These are phyloP conservation scores for Teratosphaeria zuluensis DNA, from an alignment of 2,329 filamentous ascomycete genomes.

Conservation along the genomic window DNA sequence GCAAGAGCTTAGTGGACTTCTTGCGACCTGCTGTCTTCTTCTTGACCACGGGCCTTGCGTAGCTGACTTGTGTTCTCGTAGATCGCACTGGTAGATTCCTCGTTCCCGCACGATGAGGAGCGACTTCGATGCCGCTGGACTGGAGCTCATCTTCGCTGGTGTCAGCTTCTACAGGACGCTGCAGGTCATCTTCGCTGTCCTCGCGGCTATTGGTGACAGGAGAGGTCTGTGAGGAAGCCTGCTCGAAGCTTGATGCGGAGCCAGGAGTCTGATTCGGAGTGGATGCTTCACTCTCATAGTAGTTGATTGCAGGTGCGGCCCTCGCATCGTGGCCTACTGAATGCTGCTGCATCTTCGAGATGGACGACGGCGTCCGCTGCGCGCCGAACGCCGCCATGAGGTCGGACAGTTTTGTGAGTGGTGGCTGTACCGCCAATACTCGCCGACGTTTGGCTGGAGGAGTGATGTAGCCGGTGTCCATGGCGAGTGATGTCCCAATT, in stretches of 20 bases:
- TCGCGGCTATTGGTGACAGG: conserved; percentile 1
- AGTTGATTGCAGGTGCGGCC: conserved; percentile 6
- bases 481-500: neutral
- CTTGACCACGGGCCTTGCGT: conserved; percentile 9
- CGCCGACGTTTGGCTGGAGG: conserved; percentile 16
- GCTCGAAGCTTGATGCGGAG: conserved; percentile 7
- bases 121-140: conserved; percentile 10
- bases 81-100: conserved; percentile 19
- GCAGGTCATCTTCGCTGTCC: conserved; percentile 16
- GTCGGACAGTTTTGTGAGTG: conserved; percentile 10
- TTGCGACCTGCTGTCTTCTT: conserved; percentile 5
- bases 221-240: conserved; percentile 8
- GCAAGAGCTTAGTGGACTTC: conserved; percentile 5
- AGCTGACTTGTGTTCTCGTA: conserved; percentile 15
- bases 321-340: conserved; percentile 3
- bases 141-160: conserved; percentile 74
- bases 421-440: conserved; percentile 7
- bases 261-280: conserved; percentile 6
- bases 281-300: conserved; percentile 13
- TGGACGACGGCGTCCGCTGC: conserved; percentile 14
- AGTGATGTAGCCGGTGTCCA: conserved; percentile 2
- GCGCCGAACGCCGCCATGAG: conserved; percentile 22
- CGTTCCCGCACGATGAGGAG: conserved; percentile 7
- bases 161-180: neutral
- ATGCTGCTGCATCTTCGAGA: conserved; percentile 15